Evolutionary conservation across 129 eudicot genomes (phyloP).

Genomic region (Centella asiatica): DNA sequence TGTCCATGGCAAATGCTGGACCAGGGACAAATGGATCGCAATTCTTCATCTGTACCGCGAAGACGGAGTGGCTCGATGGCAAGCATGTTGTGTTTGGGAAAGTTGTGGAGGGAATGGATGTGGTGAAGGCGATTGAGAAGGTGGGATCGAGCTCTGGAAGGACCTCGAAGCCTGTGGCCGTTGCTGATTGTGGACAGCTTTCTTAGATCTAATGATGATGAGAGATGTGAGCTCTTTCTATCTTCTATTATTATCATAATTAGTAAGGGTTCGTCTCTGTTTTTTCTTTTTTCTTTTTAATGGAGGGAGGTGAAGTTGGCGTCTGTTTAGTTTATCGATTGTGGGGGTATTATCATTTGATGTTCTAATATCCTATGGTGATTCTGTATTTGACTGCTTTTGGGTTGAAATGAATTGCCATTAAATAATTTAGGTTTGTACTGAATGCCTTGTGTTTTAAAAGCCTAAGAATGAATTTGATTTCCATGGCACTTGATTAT

Average conservation of each 20-base stretch:
- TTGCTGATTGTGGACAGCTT: constrained; percentile 54
- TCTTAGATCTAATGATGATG: constrained; percentile 10
- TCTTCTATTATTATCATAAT: background rate
- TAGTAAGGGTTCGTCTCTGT: background rate
- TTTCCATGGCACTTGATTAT: no score
- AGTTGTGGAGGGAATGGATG: constrained; percentile 51
- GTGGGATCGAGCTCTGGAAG: constrained; percentile 47
- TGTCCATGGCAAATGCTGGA: constrained; percentile 63
- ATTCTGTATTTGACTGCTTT: background rate
- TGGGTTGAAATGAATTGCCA: constrained; percentile 3
- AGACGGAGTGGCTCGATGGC: constrained; percentile 69
- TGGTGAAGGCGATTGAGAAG: constrained; percentile 53
- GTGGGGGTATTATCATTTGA: background rate
- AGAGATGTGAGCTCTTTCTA: background rate
- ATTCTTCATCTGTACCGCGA: constrained; percentile 56
- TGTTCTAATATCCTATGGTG: background rate
- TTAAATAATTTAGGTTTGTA: background rate
- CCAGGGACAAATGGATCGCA: constrained; percentile 67
- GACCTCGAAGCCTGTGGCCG: constrained; percentile 33
- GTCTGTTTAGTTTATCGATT: background rate
- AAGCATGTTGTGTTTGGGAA: constrained; percentile 60
- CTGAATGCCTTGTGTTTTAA: background rate
- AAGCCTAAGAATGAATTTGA: no score
- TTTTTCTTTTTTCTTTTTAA: no score
- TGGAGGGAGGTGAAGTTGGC: background rate